Evolutionary conservation across 768 basidiomycete genomes (phyloP).

Genomic region (Pleurotus tuber-regium): DNA sequence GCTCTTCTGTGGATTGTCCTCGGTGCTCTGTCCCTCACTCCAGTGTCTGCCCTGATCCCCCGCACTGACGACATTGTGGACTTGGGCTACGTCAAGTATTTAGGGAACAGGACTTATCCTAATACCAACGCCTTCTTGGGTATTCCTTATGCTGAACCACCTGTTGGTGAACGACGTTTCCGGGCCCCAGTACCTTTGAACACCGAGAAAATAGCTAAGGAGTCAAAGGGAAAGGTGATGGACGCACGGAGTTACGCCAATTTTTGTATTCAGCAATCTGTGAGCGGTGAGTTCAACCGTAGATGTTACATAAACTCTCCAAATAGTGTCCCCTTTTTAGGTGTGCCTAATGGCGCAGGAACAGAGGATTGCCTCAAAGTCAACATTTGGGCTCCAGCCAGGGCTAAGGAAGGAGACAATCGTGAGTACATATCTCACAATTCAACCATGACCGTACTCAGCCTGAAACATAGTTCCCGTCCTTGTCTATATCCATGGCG

Average conservation of each 20-base stretch:
- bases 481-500: conserved; percentile 48
- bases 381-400: conserved; percentile 57
- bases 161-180: conserved; percentile 49
- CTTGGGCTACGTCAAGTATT: conserved; percentile 57
- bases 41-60: too few relatives aligned
- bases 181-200: conserved; percentile 52
- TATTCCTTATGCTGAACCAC: conserved; percentile 61
- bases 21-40: too few relatives aligned
- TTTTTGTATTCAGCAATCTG: background rate
- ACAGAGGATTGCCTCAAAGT: conserved; percentile 67
- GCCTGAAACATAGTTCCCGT: conserved; percentile 43
- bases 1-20: too few relatives aligned
- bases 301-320: too few relatives aligned
- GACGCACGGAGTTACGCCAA: conserved; percentile 43
- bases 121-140: conserved; percentile 58
- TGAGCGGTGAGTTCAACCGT: background rate
- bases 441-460: too few relatives aligned
- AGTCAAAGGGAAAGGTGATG: conserved; percentile 36
- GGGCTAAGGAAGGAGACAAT: conserved; percentile 43
- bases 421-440: too few relatives aligned
- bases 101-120: conserved; percentile 48
- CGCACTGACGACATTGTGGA: conserved; percentile 39
- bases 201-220: conserved; percentile 36
- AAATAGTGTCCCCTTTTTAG: too few relatives aligned
- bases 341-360: conserved; percentile 59